Evolutionary conservation across 768 basidiomycete species (phyloP).

Genomic region (Suillus cothurnatus): DNA sequence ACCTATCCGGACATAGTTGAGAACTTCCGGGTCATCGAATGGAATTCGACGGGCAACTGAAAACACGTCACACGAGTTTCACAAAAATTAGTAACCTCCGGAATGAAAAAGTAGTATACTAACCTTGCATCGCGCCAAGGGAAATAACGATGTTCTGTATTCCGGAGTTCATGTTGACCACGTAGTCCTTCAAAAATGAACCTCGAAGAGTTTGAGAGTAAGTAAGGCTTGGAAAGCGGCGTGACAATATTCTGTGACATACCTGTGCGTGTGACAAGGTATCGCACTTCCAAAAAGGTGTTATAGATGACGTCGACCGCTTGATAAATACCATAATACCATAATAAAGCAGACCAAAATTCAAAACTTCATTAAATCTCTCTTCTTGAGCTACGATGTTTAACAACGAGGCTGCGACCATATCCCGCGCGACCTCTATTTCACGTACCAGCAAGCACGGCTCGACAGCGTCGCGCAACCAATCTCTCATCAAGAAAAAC

Average conservation of each 20-base stretch:
- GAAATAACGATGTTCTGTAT: conserved; percentile 86
- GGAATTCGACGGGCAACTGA: conserved; percentile 89
- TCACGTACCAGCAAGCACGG: conserved; percentile 65
- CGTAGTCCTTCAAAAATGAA: conserved; percentile 17
- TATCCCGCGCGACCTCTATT: conserved; percentile 73
- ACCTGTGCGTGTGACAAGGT: conserved; percentile 20
- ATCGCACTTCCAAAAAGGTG: conserved; percentile 25
- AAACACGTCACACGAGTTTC: conserved; percentile 9
- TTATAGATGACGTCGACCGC: conserved; percentile 6
- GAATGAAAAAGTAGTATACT: conserved; percentile 16
- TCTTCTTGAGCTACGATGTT: conserved; percentile 19
- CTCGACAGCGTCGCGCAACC: conserved; percentile 76
- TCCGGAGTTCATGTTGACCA: conserved; percentile 58
- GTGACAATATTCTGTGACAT: conserved; percentile 18
- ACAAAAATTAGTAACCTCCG: neutral
- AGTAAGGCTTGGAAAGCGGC: conserved; percentile 7
- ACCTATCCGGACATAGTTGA: conserved; percentile 80
- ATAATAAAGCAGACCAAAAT: neutral
- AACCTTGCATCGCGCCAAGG: conserved; percentile 91
- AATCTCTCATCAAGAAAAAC: conserved; percentile 94
- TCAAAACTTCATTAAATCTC: neutral
- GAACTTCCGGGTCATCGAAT: conserved; percentile 83
- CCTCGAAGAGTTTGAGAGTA: conserved; percentile 3
- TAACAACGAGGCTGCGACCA: conserved; percentile 49
- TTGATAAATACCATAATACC: neutral